Base-by-base conservation (phyloP, 176 grass and related monocot genomes). In the Bonia amplexicaulis region DNA sequence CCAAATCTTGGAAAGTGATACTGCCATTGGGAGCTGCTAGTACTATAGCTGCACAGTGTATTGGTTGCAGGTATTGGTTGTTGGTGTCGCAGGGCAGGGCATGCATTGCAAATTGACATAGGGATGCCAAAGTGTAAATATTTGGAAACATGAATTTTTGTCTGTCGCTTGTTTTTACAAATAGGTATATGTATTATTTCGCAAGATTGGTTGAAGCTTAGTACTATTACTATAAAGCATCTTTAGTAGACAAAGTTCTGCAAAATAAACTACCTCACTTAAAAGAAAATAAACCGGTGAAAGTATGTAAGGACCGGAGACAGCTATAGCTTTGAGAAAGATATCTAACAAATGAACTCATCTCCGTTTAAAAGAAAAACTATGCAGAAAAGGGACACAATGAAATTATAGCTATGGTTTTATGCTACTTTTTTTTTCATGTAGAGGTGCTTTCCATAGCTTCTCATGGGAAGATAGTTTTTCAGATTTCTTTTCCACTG, bases 1-100 rank as follows among this genome's bases (percentile, higher is more conserved):
- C 74, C 67, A 87, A 79, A 84, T 90, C 89, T 74, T 74, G 60
- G 59, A 90, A 87, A 84, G 71, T 2, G 82, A 89, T 85, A 11
- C 87, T 76, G 70, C 71, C 46, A 69, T 10, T 53, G 57, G 20
- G 67, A 51, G 39, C 39, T 61, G 39, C n/a, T 39, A 6, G 5
- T 63, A 9, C 59, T 57, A 39, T 39, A 19, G 23, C 71, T 52
- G n/a, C 10, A 25, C 37, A 16, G 16, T 48, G 42, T 27, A 23
- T 19, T 19, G 12, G 44, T 26, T 7, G 26, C 9, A 5, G 15
- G 0, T 53, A 29, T 14, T 19, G 0, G 3, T 6, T 27, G n/a
- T 8, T 35, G 15, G 26, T 35, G 66, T 22, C 20, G 8, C 66
- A 41, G 3, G 35, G 9, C 23, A 62, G 9, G 35, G 9, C 12